These are phyloP conservation scores for Saccharomycopsis malanga DNA, from an alignment of 805 yeast genomes.

Conservation along the genomic window DNA sequence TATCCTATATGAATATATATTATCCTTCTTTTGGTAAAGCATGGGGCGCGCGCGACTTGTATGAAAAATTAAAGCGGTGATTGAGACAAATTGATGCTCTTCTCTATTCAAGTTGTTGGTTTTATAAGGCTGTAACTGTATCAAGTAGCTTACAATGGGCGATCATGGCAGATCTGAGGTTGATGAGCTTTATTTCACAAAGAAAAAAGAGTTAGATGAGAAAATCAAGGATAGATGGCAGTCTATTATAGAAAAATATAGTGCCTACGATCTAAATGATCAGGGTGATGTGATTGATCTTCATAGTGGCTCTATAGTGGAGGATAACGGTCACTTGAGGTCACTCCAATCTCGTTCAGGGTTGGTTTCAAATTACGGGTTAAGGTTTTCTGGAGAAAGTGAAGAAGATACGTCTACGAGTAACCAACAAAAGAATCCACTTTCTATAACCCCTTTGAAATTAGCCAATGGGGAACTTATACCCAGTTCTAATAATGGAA, in stretches of 20 bases:
- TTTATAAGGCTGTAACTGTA: too few relatives aligned
- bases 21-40: too few relatives aligned
- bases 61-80: neutral
- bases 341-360: conserved; percentile 40
- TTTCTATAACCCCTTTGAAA: neutral
- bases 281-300: conserved; percentile 65
- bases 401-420: neutral
- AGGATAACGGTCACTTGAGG: conserved; percentile 63
- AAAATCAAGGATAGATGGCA: conserved; percentile 35
- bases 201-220: conserved; percentile 6
- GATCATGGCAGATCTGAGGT: too few relatives aligned
- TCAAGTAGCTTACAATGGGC: too few relatives aligned
- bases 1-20: too few relatives aligned
- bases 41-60: too few relatives aligned
- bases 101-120: too few relatives aligned
- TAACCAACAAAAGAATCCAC: neutral
- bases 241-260: conserved; percentile 45
- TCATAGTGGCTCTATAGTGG: conserved; percentile 52
- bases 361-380: too few relatives aligned
- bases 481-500: conserved; percentile 28
- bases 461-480: neutral
- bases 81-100: neutral
- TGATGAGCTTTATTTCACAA: too few relatives aligned
- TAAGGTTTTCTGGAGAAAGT: too few relatives aligned
- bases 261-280: conserved; percentile 37